Evolutionary conservation across 2,329 filamentous ascomycete species (phyloP), one percentile per base, ranked within the genome.

Genomic region (Iodosphaeria phyllophila): DNA sequence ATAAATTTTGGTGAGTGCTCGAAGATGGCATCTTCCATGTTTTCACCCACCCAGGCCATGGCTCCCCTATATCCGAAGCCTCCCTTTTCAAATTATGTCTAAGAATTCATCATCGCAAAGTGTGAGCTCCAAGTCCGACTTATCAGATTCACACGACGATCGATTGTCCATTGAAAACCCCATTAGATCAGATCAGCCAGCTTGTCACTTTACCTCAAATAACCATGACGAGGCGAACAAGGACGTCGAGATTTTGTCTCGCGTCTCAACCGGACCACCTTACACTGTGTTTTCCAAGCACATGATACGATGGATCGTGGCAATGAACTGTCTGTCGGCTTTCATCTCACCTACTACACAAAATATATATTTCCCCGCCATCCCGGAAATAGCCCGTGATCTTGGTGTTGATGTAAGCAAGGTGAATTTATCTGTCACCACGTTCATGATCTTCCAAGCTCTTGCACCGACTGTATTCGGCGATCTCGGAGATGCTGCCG

Each of bases 361-460:
- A 30, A 70, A 69, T 35, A 63, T 73, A 23, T 68, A 58, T 35
- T 58, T 57, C 26, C 54, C 55, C 5, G 53, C 52, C 4, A 39
- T 58, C 11, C 47, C 48, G 12, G 35, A 47, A 2, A 39, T 59
- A 10, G 41, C 55, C 1, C 27, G 34, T 3, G 48, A 51, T 16
- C 34, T 59, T 2, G 43, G 41, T 4, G 52, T 58, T 4, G 43
- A 47, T 3, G 32, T 51, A 16, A 37, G 37, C 14, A 40, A 56
- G 25, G 48, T 63, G 35, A 63, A 62, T 36, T 35, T 64, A 30
- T 60, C 58, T 1, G 28, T 64, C 17, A 72, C 67, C 4, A 66
- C 65, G 1, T 73, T 66, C 39, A 66, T 70, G 63, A 57, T 75
- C 27, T 54, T 74, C 22, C 70, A 75, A 40, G 70, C 59, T 11